These are phyloP conservation scores for Backusella mclennaniae DNA, from an alignment of 192 early-diverging fungal species.

Conservation along the genomic window DNA sequence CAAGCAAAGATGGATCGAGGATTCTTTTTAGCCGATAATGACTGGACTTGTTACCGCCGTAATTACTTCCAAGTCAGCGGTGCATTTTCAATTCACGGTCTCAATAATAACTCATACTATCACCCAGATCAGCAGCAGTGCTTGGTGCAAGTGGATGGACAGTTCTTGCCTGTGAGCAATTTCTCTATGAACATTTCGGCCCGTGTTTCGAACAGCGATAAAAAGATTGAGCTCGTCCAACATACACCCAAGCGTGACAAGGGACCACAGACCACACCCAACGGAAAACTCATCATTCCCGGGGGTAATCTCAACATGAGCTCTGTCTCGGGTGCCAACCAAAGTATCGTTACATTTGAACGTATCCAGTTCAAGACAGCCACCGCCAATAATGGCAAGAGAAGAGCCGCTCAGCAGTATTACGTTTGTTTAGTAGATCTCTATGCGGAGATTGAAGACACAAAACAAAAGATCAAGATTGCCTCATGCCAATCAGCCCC, in stretches of 20 bases:
- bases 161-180: slow-evolving; percentile 52
- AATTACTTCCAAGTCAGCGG: slow-evolving; percentile 89
- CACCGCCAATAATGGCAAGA: slow-evolving; percentile 93
- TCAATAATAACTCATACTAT: slow-evolving; percentile 11
- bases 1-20: slow-evolving; percentile 88
- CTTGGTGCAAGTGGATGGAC: slow-evolving; percentile 60
- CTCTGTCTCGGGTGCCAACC: slow-evolving; percentile 34
- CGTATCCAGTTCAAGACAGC: slow-evolving; percentile 96
- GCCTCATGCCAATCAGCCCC: slow-evolving; percentile 75
- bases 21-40: slow-evolving; percentile 84
- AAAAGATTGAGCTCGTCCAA: slow-evolving; percentile 81
- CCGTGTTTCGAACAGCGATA: slow-evolving; percentile 67
- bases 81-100: slow-evolving; percentile 52
- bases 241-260: slow-evolving; percentile 95
- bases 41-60: slow-evolving; percentile 94
- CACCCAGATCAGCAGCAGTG: slow-evolving; percentile 56
- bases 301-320: slow-evolving; percentile 56
- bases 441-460: slow-evolving; percentile 67
- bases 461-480: slow-evolving; percentile 49
- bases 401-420: slow-evolving; percentile 93
- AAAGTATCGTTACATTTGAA: slow-evolving; percentile 73
- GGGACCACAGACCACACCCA: slow-evolving; percentile 80
- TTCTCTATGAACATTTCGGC: slow-evolving; percentile 82
- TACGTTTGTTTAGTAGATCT: slow-evolving; percentile 83
- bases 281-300: slow-evolving; percentile 54